A percentile compares a stretch with the other conserved stretches of the same genome.
phyloP scores from a whole-genome alignment of 1,139 yeast species.

The Geotrichum cucujoidarum region DNA sequence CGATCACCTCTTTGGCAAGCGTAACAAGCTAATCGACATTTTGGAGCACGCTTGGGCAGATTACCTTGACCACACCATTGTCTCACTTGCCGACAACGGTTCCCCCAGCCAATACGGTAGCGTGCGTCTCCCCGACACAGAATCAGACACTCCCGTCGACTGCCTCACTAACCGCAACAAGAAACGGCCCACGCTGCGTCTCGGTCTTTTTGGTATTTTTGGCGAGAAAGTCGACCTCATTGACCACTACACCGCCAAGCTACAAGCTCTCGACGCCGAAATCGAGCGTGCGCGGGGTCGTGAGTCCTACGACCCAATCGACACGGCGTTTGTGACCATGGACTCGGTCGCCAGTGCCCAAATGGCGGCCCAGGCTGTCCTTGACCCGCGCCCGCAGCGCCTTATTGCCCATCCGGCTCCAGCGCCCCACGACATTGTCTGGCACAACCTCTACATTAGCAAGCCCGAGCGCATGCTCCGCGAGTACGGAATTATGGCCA shows the following conservation, averaged over 20 bases:
- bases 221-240: conserved; percentile 65
- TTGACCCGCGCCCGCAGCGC: conserved; percentile 72
- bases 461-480: conserved; percentile 52
- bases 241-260: conserved; percentile 50
- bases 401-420: conserved; percentile 75
- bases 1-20: conserved; percentile 56
- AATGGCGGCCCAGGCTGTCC: conserved; percentile 81
- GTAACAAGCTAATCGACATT: conserved; percentile 50
- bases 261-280: conserved; percentile 53
- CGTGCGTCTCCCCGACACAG: background rate
- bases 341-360: conserved; percentile 82
- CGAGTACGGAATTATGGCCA: conserved; percentile 56
- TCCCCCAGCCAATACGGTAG: background rate
- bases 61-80: too few species aligned
- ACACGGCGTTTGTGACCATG: conserved; percentile 76
- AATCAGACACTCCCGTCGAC: background rate
- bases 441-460: conserved; percentile 68
- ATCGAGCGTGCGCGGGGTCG: conserved; percentile 48
- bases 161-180: background rate
- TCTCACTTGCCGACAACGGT: too few species aligned
- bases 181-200: conserved; percentile 41
- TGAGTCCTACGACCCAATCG: conserved; percentile 40
- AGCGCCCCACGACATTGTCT: conserved; percentile 78
- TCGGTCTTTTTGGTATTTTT: conserved; percentile 47
- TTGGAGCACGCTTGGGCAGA: conserved; percentile 75